Conservation (phyloP, 2,329 filamentous ascomycete genomes). For the Lanzia echinophila region DNA sequence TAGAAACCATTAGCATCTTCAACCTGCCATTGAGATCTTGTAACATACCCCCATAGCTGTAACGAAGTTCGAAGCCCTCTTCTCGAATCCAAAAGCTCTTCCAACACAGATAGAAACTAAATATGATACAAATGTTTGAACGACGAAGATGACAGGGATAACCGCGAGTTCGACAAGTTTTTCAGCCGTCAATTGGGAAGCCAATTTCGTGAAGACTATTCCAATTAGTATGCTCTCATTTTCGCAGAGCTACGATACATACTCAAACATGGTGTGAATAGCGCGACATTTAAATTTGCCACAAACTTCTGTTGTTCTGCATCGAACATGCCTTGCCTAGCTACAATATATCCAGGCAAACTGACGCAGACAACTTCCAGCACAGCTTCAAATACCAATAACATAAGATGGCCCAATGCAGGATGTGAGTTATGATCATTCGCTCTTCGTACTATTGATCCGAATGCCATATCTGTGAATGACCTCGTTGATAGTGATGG, state of each 20-base stretch:
- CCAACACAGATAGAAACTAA: conserved; percentile 64
- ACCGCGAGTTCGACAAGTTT: conserved; percentile 86
- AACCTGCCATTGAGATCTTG: background rate
- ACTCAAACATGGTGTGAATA: conserved; percentile 97
- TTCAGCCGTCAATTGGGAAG: conserved; percentile 84
- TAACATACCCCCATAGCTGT: conserved; percentile 77
- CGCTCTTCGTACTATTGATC: conserved; percentile 12
- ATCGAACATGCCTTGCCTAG: conserved; percentile 85
- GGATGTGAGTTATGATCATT: conserved; percentile 35
- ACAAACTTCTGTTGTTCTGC: conserved; percentile 94
- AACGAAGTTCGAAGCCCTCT: conserved; percentile 86
- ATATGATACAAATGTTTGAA: conserved; percentile 86
- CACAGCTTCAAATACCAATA: conserved; percentile 79
- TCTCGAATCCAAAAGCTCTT: conserved; percentile 72
- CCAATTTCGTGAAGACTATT: conserved; percentile 90
- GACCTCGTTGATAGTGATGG: conserved; percentile 17
- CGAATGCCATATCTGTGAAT: conserved; percentile 21
- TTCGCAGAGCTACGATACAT: conserved; percentile 33
- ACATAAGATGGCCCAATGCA: conserved; percentile 35
- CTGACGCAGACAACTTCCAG: conserved; percentile 93
- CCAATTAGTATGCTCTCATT: conserved; percentile 11
- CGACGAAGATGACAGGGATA: conserved; percentile 88
- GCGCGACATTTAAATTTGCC: conserved; percentile 89
- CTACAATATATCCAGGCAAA: conserved; percentile 88
- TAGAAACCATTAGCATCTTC: conserved; percentile 27